Conservation (phyloP, 805 yeast species). For the Candida montana region DNA sequence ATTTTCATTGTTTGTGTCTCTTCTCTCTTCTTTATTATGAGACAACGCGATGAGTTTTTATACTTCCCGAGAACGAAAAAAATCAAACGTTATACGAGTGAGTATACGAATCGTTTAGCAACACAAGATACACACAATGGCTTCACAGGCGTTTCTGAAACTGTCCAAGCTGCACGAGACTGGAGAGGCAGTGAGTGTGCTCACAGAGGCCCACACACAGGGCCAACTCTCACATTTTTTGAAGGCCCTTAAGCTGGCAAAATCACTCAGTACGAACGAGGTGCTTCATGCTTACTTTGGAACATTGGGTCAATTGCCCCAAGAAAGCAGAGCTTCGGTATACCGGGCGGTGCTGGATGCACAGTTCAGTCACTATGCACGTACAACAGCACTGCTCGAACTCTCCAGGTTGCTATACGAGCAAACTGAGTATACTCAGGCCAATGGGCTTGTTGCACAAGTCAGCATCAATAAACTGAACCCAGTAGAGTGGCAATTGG, state of each 20-base stretch:
- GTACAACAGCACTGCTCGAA: conserved; percentile 1
- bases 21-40: too few relatives aligned
- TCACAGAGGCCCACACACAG: background rate
- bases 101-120: too few relatives aligned
- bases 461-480: conserved; percentile 9
- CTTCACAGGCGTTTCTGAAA: conserved; percentile 7
- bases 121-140: background rate
- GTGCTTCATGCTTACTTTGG: conserved; percentile 4
- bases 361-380: conserved; percentile 5
- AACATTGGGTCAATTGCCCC: background rate
- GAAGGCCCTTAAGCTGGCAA: conserved; percentile 7
- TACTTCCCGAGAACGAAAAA: background rate
- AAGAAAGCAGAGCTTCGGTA: background rate
- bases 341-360: conserved; percentile 3
- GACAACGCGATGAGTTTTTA: too few relatives aligned
- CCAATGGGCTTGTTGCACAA: conserved; percentile 3
- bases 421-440: background rate
- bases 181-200: background rate
- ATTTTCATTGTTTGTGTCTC: conserved; percentile 1
- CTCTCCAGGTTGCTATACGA: background rate
- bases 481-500: conserved; percentile 9
- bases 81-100: background rate
- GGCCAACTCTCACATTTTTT: conserved; percentile 4
- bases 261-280: conserved; percentile 6
- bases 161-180: conserved; percentile 3